Conservation (phyloP, 164 flowering plant genomes). For the Magnolia sinica region DNA sequence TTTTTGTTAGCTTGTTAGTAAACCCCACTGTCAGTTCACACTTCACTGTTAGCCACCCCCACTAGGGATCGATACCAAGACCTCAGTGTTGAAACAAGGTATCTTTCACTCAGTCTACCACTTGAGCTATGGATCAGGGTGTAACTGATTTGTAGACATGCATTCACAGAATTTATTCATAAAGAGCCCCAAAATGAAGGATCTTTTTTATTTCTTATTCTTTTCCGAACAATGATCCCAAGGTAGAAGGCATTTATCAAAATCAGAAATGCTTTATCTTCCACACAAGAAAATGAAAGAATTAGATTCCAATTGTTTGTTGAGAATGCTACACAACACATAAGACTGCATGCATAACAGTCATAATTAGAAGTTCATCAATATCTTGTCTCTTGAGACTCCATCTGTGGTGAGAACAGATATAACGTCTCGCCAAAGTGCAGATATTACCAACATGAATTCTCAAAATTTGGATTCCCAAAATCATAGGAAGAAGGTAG, state of each 20-base stretch:
- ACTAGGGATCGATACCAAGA: too few species aligned
- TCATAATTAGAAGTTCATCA: conserved; percentile 62
- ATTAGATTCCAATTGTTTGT: background rate
- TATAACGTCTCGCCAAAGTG: conserved; percentile 65
- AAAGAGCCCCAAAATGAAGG: conserved; percentile 1
- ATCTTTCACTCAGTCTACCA: too few species aligned
- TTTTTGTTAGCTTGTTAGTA: too few species aligned
- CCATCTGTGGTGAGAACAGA: conserved; percentile 68
- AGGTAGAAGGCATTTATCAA: background rate
- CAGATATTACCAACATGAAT: background rate
- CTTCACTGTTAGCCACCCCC: too few species aligned
- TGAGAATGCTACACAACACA: conserved; percentile 32
- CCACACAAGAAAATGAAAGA: conserved; percentile 13
- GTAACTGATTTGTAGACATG: too few species aligned
- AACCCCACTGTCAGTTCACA: too few species aligned
- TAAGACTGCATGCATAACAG: background rate
- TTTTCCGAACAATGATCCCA: background rate
- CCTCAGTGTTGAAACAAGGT: too few species aligned
- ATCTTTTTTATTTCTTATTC: conserved; percentile 11
- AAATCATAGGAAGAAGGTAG: background rate
- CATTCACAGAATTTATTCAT: background rate
- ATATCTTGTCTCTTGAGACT: conserved; percentile 63
- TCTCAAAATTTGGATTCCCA: background rate
- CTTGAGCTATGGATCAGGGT: too few species aligned
- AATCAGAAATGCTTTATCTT: conserved; percentile 8